Evolutionary conservation across 345 rosid genomes (phyloP).

Genomic region (Carallia pectinifolia): DNA sequence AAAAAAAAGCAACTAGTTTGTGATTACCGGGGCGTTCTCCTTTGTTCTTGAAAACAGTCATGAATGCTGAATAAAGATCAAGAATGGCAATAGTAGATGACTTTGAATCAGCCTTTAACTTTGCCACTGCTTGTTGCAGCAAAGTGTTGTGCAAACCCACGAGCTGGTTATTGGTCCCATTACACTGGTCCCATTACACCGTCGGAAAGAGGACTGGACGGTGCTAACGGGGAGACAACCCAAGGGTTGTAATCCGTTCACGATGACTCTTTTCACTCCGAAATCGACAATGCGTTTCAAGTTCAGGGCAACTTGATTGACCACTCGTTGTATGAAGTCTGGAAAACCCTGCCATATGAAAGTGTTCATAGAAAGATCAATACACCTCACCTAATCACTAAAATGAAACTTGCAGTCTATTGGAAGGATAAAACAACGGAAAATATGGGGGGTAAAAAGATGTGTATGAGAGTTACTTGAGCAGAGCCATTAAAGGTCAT

Average conservation of each 20-base stretch:
- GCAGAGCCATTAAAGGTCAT: constrained; percentile 39
- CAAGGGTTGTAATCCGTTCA: constrained; percentile 54
- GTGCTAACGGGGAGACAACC: constrained; percentile 49
- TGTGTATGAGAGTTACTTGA: constrained; percentile 29
- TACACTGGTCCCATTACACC: constrained; percentile 57
- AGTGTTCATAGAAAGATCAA: too few species aligned
- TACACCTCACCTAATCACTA: too few species aligned
- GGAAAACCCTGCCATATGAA: constrained; percentile 44
- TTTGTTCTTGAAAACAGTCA: constrained; percentile 39
- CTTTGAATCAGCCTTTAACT: constrained; percentile 39
- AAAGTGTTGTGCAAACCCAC: constrained; percentile 49
- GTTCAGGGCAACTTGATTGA: constrained; percentile 48
- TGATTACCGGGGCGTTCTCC: constrained; percentile 11
- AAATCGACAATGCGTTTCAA: constrained; percentile 43
- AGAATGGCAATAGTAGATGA: constrained; percentile 39
- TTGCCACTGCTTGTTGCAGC: constrained; percentile 45
- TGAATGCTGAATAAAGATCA: constrained; percentile 61
- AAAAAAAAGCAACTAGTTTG: background rate
- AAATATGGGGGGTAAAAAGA: background rate
- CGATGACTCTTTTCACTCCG: constrained; percentile 61
- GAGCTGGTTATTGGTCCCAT: constrained; percentile 32
- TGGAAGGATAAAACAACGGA: background rate
- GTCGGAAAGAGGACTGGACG: constrained; percentile 30
- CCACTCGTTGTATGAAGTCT: constrained; percentile 40
- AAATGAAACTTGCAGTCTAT: background rate